Conservation (phyloP, 106 monocot genomes). For the Apostasia shenzhenica region DNA sequence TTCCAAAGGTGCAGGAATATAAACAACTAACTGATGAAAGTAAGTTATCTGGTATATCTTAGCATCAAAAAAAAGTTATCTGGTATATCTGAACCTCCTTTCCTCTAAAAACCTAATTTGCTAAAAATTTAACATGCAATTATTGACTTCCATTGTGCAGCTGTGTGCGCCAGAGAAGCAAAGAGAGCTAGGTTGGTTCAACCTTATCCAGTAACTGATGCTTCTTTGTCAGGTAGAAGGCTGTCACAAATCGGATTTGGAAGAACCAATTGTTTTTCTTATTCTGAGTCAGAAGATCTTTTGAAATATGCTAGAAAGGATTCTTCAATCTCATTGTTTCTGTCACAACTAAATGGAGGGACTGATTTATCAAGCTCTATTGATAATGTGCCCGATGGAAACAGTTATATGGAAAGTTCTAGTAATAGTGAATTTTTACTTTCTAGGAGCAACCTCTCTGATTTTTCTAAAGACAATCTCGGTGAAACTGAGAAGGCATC, state of each 20-base stretch:
- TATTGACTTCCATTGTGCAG: conserved; percentile 28
- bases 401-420: conserved; percentile 14
- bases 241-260: conserved; percentile 8
- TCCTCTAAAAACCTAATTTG: neutral
- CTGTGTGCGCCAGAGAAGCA: conserved; percentile 12
- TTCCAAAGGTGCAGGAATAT: conserved; percentile 16
- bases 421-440: conserved; percentile 19
- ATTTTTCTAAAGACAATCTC: conserved; percentile 9
- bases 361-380: conserved; percentile 24
- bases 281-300: conserved; percentile 21
- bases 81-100: neutral
- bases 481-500: conserved; percentile 12
- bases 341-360: conserved; percentile 61
- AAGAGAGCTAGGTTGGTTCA: conserved; percentile 17
- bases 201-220: conserved; percentile 6
- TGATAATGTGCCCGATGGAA: conserved; percentile 21
- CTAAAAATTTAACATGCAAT: neutral
- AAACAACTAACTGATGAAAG: conserved; percentile 15
- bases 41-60: conserved; percentile 19
- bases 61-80: neutral
- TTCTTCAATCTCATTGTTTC: conserved; percentile 66
- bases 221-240: conserved; percentile 12
- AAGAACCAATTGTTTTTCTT: conserved; percentile 5
- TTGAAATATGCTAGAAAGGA: conserved; percentile 25
- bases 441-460: conserved; percentile 16